phyloP scores from a whole-genome alignment of 257 asterid species.

The Fraxinus pennsylvanica region DNA sequence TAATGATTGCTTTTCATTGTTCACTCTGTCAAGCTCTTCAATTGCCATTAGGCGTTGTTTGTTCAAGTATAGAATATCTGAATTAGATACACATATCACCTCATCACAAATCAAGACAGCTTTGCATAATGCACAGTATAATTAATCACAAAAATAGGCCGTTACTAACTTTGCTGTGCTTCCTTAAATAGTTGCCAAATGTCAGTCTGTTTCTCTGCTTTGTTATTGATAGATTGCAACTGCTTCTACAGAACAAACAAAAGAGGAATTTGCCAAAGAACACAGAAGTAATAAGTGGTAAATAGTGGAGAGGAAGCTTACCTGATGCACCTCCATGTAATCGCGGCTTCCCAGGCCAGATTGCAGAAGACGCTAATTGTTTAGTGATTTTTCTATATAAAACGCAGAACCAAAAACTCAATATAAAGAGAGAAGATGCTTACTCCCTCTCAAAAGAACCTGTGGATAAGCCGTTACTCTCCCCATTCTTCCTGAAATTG shows the following conservation, averaged over 20 bases:
- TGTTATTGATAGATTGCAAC: constrained; percentile 29
- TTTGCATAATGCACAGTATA: not conserved
- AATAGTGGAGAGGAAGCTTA: constrained; percentile 20
- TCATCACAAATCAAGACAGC: constrained; percentile 13
- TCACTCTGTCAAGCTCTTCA: constrained; percentile 68
- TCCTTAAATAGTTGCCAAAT: constrained; percentile 70
- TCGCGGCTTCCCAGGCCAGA: constrained; percentile 44
- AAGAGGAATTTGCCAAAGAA: constrained; percentile 11
- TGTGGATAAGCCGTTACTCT: constrained; percentile 33
- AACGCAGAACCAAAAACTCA: constrained; percentile 3
- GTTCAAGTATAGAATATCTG: constrained; percentile 72
- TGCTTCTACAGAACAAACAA: constrained; percentile 35
- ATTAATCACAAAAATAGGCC: constrained; percentile 14
- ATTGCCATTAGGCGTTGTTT: constrained; percentile 69
- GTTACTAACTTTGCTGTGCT: constrained; percentile 68
- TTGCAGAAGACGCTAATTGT: constrained; percentile 21
- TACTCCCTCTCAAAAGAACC: constrained; percentile 34
- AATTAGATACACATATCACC: constrained; percentile 22
- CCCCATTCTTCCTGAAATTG: constrained; percentile 33
- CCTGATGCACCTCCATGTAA: constrained; percentile 43
- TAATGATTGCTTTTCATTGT: constrained; percentile 51
- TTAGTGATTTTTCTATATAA: constrained; percentile 23
- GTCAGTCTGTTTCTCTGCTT: constrained; percentile 46
- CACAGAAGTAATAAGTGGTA: not conserved
- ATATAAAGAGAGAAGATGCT: constrained; percentile 20